Conservation (phyloP, 305 asterid genomes). For the Fraxinus albicans region DNA sequence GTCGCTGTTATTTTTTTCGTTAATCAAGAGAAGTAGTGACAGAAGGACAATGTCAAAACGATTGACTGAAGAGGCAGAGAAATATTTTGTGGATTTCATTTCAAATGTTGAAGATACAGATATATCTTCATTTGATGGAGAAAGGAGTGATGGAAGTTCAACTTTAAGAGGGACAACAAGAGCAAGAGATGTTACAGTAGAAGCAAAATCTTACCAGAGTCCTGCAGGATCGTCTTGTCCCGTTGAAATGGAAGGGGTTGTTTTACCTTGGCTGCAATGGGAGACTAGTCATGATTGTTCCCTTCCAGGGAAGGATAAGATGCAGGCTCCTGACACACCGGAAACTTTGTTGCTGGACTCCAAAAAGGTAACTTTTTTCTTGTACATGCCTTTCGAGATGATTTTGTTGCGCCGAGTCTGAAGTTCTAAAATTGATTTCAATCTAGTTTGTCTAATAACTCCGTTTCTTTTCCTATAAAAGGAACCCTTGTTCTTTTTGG, state of each 20-base stretch:
- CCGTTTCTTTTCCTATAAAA: background rate
- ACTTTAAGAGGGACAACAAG: slow-evolving; percentile 54
- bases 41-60: slow-evolving; percentile 50
- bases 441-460: background rate
- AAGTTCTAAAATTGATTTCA: background rate
- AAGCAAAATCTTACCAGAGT: slow-evolving; percentile 41
- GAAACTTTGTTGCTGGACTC: slow-evolving; percentile 47
- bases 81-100: slow-evolving; percentile 74
- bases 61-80: slow-evolving; percentile 86
- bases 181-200: slow-evolving; percentile 42
- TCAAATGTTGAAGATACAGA: slow-evolving; percentile 88
- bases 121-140: slow-evolving; percentile 91
- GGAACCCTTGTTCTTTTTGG: background rate
- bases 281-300: slow-evolving; percentile 70
- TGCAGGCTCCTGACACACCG: slow-evolving; percentile 51
- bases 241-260: slow-evolving; percentile 76
- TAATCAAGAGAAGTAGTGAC: slow-evolving; percentile 73
- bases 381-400: background rate
- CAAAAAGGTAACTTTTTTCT: slow-evolving; percentile 44
- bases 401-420: background rate
- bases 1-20: slow-evolving; percentile 6
- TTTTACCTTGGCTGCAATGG: slow-evolving; percentile 97
- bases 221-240: slow-evolving; percentile 42
- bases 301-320: slow-evolving; percentile 32
- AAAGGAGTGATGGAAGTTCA: slow-evolving; percentile 82